Conservation (phyloP, 2,329 filamentous ascomycete genomes). For the Penicillium sp. region DNA sequence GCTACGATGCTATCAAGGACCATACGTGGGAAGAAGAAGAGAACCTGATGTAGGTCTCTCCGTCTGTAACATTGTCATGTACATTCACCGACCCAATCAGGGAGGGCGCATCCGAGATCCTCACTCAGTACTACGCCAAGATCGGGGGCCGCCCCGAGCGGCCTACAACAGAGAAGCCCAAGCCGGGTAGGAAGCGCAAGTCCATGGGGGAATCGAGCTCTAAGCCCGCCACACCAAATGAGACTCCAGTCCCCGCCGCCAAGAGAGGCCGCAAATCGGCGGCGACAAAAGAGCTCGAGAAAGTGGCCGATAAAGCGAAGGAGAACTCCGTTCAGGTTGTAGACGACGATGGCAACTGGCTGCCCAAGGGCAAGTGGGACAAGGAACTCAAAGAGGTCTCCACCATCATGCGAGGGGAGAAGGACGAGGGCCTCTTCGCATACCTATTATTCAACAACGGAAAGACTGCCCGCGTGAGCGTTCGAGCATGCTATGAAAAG, state of each 20-base stretch:
- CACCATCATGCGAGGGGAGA: conserved; percentile 45
- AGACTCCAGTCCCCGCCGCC: conserved; percentile 19
- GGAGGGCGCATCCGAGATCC: conserved; percentile 40
- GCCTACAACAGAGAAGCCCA: conserved; percentile 16
- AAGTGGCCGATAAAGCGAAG: conserved; percentile 18
- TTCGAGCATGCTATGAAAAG: conserved; percentile 44
- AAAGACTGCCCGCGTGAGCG: conserved; percentile 44
- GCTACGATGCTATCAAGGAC: conserved; percentile 46
- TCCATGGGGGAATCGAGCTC: conserved; percentile 33
- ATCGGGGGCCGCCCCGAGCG: conserved; percentile 45
- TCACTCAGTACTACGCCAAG: conserved; percentile 44
- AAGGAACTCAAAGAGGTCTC: conserved; percentile 43
- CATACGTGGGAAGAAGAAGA: conserved; percentile 50
- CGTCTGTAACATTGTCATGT: background rate
- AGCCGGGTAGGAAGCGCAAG: conserved; percentile 36
- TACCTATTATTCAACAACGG: conserved; percentile 48
- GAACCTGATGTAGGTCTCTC: conserved; percentile 40
- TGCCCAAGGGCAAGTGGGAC: conserved; percentile 47
- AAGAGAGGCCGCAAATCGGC: conserved; percentile 32
- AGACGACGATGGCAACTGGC: conserved; percentile 33
- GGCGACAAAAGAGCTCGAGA: conserved; percentile 6
- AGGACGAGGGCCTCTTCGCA: conserved; percentile 34
- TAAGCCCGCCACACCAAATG: conserved; percentile 26
- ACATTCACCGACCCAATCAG: conserved; percentile 27
- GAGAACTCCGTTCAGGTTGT: conserved; percentile 3